Base-by-base conservation (phyloP, 1,284 basidiomycete genomes). In the Exobasidium cylindrosporum region DNA sequence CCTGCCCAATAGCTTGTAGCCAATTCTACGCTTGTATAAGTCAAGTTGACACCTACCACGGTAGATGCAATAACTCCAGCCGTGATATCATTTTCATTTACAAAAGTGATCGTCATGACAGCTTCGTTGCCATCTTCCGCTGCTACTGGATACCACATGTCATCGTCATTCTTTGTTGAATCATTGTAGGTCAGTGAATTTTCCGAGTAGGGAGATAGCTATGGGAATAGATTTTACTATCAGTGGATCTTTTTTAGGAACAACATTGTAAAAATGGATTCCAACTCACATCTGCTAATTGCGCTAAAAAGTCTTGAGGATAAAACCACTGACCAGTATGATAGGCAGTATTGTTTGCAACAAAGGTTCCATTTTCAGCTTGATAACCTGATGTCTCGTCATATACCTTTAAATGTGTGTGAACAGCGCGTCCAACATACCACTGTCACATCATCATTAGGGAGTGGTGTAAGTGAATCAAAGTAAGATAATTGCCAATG, bases 341-440 rank as follows among this genome's bases (percentile, higher is more conserved):
- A 35, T 54, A 28, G 13, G 53, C 21, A n/a, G 30, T 21, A 13
- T 13, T 28, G 28, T 14, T 54, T 28, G 53, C 21, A 35, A 54
- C 28, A 35, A 54, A 54, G 28, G 28, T 54, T 14, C 53, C 53
- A 54, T 54, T 54, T 28, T 54, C 53, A 17, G 53, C 53, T 13
- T 28, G 4, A 35, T 54, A 54, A 35, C 53, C 53, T 21, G 21
- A 26, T 14, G 28, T 28, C 17, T 54, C 28, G 7, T 26, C 53
- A 35, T 54, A 54, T 11, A 35, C 53, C 13, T 35, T 26, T 17
- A 54, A 21, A 21, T 54, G 53, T 11, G n/a, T 54, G 53, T 54
- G 53, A 5, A 30, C n/a, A 5, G 53, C 21, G 10, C 53, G 17
- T 11, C 53, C 53, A 5, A 7, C 14, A 35, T 54, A 54, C 24